Evolutionary conservation across 2,329 filamentous ascomycete genomes (phyloP), one percentile per base, ranked within the genome.

Genomic region (Exophiala mesophila): DNA sequence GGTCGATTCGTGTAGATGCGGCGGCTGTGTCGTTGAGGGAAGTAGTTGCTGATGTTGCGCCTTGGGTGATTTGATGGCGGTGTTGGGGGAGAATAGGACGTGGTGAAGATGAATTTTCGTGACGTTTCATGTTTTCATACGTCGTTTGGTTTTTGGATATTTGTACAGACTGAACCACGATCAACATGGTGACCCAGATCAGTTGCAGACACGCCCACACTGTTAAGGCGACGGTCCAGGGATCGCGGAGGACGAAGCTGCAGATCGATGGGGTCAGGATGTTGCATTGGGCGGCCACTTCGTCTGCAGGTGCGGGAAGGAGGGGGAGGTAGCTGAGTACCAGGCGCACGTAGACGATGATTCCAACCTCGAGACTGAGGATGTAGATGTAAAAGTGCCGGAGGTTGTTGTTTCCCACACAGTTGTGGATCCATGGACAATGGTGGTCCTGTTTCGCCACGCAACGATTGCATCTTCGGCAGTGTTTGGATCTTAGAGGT

Each of bases 391-490:
- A 85, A 64, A 98, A 98, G 56, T 96, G 89, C 10, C 92, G 82
- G 59, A 97, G 85, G 63, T 97, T 98, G 69, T 97, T 97, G 51
- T 92, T 78, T 31, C 87, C 92, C 30, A 98, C 79, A 58, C 92
- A 98, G 65, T 96, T 97, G 67, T 94, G 85, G 17, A 97, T 86
- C 92, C 92, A 98, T 0, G 92, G 92, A 59, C 92, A 98, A 61
- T 98, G 92, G 59, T 98, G 92, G 61, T 98, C 92, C 67, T 95
- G 88, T 65, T 94, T 94, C 41, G 90, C 88, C 40, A 98, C 86
- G 62, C 92, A 98, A 52, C 90, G 84, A 57, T 85, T 80, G 63
- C 92, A 98, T 48, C 86, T 77, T 59, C 83, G 84, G 69, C 92
- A 98, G 67, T 98, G 92, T 71, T 97, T 98, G 69, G 89, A 95